Conservation (phyloP, 441 rosid species). For the Gossypium lobatum region DNA sequence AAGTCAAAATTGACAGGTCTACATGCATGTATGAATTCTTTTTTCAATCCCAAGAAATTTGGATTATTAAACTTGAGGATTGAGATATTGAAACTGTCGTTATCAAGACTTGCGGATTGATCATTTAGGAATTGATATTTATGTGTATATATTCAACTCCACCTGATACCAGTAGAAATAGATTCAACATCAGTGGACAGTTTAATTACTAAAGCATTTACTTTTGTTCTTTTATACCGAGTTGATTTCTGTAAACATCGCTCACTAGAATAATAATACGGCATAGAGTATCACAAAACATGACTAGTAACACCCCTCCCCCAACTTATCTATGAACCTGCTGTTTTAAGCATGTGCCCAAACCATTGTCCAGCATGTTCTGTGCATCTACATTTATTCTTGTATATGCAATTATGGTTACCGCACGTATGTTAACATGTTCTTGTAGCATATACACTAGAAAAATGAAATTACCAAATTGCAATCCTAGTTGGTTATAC, state of each 20-base stretch:
- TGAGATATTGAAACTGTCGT: background rate
- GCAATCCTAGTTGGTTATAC: background rate
- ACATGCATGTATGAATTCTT: no score
- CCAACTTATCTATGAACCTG: background rate
- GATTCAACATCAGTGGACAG: background rate
- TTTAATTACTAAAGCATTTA: background rate
- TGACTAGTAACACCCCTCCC: background rate
- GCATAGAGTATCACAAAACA: background rate
- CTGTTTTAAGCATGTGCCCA: background rate
- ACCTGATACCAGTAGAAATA: background rate
- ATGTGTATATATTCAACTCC: background rate
- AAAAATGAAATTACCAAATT: background rate
- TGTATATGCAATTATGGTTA: background rate
- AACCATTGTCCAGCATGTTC: background rate
- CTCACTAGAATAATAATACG: background rate
- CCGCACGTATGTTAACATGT: background rate
- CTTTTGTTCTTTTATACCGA: no score
- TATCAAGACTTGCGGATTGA: background rate
- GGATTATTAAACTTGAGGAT: background rate
- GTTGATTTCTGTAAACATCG: no score
- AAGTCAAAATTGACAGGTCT: no score
- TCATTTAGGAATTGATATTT: background rate
- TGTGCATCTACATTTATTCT: background rate
- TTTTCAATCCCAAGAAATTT: background rate
- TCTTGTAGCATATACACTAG: background rate